phyloP scores from a whole-genome alignment of 1,284 basidiomycete genomes.

The Rhodotorula sp. region DNA sequence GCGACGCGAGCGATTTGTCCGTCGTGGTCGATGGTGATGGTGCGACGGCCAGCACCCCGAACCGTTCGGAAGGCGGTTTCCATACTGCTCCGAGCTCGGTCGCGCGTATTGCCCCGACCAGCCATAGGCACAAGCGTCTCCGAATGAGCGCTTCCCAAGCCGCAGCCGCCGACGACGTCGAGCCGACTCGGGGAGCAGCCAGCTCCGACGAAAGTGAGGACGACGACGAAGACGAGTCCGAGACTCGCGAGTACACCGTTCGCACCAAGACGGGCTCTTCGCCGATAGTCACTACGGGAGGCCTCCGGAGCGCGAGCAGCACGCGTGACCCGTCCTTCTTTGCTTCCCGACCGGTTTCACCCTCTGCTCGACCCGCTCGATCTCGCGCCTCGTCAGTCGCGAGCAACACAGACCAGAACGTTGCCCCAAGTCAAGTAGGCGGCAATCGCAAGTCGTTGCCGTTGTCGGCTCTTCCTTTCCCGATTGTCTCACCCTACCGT shows the following conservation, averaged over 20 bases:
- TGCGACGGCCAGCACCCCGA: not conserved
- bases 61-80: not conserved
- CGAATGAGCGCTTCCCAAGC: not conserved
- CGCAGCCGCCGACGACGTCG: not conserved
- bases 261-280: constrained; percentile 24
- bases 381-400: not conserved
- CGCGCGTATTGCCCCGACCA: not conserved
- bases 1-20: constrained; percentile 25
- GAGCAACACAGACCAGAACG: not conserved
- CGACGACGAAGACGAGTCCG: constrained; percentile 2
- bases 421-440: not conserved
- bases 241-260: constrained; percentile 13
- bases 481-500: constrained; percentile 15
- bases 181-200: too few relatives aligned
- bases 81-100: not conserved
- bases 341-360: not conserved
- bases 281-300: not conserved
- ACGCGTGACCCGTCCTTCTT: constrained; percentile 27
- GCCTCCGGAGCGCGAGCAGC: not conserved
- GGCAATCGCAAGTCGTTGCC: constrained; percentile 27
- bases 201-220: not conserved
- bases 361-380: not conserved
- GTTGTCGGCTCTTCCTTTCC: constrained; percentile 12
- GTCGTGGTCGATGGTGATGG: not conserved
- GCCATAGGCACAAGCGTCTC: constrained; percentile 13